Conservation (phyloP, 2,329 filamentous ascomycete species). For the Verticillium nonalfalfae region DNA sequence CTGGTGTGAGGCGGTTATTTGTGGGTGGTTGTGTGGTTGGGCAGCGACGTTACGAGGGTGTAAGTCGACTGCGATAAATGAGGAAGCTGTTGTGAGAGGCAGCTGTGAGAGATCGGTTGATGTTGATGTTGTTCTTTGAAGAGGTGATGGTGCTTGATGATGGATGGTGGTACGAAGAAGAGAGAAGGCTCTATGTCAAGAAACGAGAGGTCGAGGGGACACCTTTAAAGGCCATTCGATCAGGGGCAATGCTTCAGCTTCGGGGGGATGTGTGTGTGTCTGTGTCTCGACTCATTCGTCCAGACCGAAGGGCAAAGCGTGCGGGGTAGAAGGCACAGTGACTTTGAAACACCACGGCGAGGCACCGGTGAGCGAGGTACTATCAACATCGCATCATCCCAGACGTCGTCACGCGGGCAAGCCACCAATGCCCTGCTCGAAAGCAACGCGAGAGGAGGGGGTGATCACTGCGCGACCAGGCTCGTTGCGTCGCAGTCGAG, state of each 20-base stretch:
- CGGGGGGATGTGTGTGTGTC: not conserved
- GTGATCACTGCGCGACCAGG: not conserved
- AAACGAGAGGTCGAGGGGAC: slow-evolving; percentile 2
- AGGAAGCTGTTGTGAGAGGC: not conserved
- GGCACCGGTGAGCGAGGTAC: not conserved
- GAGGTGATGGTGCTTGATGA: not conserved
- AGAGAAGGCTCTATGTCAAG: not conserved
- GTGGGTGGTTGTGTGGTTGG: not conserved
- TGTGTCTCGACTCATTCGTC: not conserved
- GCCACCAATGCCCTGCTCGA: slow-evolving; percentile 4
- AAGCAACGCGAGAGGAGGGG: not conserved
- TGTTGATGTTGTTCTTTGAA: not conserved
- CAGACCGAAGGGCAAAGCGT: slow-evolving; percentile 4
- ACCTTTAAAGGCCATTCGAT: slow-evolving; percentile 6
- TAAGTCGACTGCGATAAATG: not conserved
- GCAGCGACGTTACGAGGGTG: not conserved
- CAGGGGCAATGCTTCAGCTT: slow-evolving; percentile 8
- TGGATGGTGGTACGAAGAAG: not conserved
- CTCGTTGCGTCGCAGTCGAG: not conserved
- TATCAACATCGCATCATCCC: not conserved
- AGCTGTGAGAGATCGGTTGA: not conserved
- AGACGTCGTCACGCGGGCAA: slow-evolving; percentile 11
- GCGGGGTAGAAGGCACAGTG: slow-evolving; percentile 9
- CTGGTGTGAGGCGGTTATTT: not conserved
- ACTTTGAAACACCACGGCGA: not conserved